Evolutionary conservation across 768 basidiomycete species (phyloP), one percentile per base, ranked within the genome.

Genomic region (Pisolithus marmoratus): DNA sequence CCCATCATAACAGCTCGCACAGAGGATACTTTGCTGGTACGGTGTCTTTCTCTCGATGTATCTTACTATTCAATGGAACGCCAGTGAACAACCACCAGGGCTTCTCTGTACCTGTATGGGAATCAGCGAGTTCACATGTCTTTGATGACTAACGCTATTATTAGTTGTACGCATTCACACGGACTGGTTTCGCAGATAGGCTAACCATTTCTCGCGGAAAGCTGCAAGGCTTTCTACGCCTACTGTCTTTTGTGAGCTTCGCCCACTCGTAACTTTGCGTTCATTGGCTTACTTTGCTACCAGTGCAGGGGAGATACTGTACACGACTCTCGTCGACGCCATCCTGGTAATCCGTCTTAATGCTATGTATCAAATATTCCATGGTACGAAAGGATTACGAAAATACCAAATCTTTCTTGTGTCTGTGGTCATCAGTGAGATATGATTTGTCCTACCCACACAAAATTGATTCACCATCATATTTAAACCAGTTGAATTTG

Each of bases 151-250:
- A 19, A 40, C 20, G 5, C 20, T 19, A 22, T 5, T 40, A n/a
- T n/a, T 11, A 40, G 38, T 40, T 40, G 38, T 40, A 19, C n/a
- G 38, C 20, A 40, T 40, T 22, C 8, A 19, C 38, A 5, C 19
- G 17, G 38, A 19, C 20, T 5, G n/a, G n/a, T n/a, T 22, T 17
- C 8, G n/a, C n/a, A 19, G 38, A 19, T 19, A 22, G n/a, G n/a
- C 38, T 40, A 7, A 40, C 17, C 20, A 22, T 22, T 19, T 20
- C 20, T 8, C n/a, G 17, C 24, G n/a, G 31, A 7, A 17, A 63
- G 62, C 34, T 63, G 62, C 52, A 64, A 51, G 54, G 3, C 27
- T 38, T 63, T 62, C 53, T 64, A 54, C 38, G 55, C 55, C 31
- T 63, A 64, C 15, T 8, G 52, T 1, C 59, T 46, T 47, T 45